Evolutionary conservation across 177 flowering plant species (phyloP), one percentile per base, ranked within the genome.

Genomic region (Vitis hybrid): DNA sequence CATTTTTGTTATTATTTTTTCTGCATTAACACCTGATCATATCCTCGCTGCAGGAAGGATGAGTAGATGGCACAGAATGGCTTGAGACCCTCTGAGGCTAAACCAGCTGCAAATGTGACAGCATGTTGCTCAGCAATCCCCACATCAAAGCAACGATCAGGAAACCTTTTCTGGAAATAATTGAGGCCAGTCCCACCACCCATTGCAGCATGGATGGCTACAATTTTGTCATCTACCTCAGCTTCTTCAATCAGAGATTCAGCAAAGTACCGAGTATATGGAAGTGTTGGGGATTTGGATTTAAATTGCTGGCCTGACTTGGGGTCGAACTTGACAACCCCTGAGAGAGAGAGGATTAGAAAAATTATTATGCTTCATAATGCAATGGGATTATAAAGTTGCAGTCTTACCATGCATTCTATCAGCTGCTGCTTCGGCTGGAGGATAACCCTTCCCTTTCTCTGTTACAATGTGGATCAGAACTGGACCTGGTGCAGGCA

Each of bases 131-230:
- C 98, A 9, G 99, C 99, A 56, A 94, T 92, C 56, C 98, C 99
- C 19, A 91, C 99, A 64, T 94, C 98, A 52, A 94, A 92, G 80
- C 97, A 91, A 6, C 97, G 91, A 1, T 87, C 85, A 0, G 99
- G 99, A 65, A 91, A 94, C 63, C 51, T 78, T 64, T 89, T 89
- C 73, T 92, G 98, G 78, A 94, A 94, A 74, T 71, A 83, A 67
- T 92, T 91, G 35, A 94, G 92, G 27, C 99, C 99, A 30, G 99
- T 94, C 14, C 99, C 99, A 55, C 99, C 97, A n/a, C 99, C 99
- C 99, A 94, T 94, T 17, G 98, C 97, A 1, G 98, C 98, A 74
- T 94, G 98, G 51, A 94, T 89, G n/a, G 93, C 97, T 51, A 94
- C 94, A 74, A 94, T 86, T 78, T 84, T 88, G 35, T 77, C 64